Percentiles rank a stretch among this genome's conserved stretches.
phyloP scores from a whole-genome alignment of 305 asterid species.

The Fraxinus sp. region DNA sequence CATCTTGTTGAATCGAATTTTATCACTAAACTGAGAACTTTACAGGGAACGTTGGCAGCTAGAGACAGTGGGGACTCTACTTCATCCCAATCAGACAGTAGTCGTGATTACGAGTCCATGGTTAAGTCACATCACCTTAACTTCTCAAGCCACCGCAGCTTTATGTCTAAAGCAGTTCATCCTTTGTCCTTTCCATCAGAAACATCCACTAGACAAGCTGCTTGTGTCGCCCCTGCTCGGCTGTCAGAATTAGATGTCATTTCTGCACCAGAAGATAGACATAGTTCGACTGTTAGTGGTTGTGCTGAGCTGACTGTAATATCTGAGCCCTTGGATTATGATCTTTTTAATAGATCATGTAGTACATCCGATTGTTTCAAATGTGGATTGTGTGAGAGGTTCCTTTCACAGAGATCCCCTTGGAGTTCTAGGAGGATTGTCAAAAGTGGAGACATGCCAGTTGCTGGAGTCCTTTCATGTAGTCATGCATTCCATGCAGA shows the following conservation, averaged over 20 bases:
- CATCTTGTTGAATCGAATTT: constrained; percentile 9
- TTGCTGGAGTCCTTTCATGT: constrained; percentile 89
- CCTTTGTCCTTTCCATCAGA: constrained; percentile 73
- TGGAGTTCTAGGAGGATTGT: constrained; percentile 88
- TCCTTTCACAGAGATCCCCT: constrained; percentile 86
- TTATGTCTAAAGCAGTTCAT: constrained; percentile 93
- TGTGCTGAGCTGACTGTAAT: constrained; percentile 68
- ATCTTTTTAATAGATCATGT: constrained; percentile 35
- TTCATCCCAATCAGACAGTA: constrained; percentile 88
- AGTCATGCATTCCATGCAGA: constrained; percentile 96
- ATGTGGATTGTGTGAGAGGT: constrained; percentile 84
- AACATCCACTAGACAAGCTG: constrained; percentile 40
- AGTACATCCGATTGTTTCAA: constrained; percentile 55
- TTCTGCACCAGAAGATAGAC: constrained; percentile 60
- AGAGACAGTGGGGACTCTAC: constrained; percentile 77
- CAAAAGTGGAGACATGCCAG: constrained; percentile 87
- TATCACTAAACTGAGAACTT: constrained; percentile 18
- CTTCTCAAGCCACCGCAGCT: constrained; percentile 64
- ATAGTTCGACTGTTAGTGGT: constrained; percentile 62
- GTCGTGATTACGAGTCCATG: constrained; percentile 64
- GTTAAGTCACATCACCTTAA: constrained; percentile 70
- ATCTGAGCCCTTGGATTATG: constrained; percentile 59
- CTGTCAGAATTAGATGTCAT: constrained; percentile 41
- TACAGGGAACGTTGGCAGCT: constrained; percentile 80
- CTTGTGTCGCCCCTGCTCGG: constrained; percentile 27